Evolutionary conservation across 495 filamentous ascomycete species (phyloP).

Genomic region (Hypoxylon cercidicola): DNA sequence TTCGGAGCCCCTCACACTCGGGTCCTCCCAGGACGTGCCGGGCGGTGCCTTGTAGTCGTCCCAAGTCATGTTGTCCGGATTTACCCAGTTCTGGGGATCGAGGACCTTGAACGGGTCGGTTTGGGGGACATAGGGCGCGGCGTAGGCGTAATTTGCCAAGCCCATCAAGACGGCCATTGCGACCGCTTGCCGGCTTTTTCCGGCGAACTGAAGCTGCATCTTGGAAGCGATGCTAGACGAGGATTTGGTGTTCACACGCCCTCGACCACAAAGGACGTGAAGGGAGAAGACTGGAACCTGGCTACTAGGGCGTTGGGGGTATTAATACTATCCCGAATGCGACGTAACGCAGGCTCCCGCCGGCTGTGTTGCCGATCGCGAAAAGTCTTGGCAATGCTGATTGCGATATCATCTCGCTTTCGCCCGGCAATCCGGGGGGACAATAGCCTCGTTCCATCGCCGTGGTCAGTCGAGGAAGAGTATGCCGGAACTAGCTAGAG

Average conservation of each 20-base stretch:
- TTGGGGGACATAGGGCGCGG: conserved; percentile 32
- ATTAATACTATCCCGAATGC: conserved; percentile 20
- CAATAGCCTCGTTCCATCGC: conserved; percentile 1
- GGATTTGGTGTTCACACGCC: conserved; percentile 2
- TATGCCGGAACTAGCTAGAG: conserved; percentile 17
- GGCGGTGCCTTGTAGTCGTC: conserved; percentile 50
- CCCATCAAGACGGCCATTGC: conserved; percentile 30
- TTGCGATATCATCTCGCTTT: conserved; percentile 13
- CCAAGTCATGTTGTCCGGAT: conserved; percentile 59
- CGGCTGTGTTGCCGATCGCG: conserved; percentile 24
- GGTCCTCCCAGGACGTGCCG: conserved; percentile 50
- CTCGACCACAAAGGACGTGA: conserved; percentile 21
- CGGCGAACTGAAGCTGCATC: conserved; percentile 30
- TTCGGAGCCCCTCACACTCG: conserved; percentile 44
- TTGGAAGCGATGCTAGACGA: conserved; percentile 8
- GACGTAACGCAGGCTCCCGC: conserved; percentile 9
- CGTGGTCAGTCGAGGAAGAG: conserved; percentile 7
- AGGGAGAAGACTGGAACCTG: conserved; percentile 1
- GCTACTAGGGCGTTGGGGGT: conserved; percentile 7
- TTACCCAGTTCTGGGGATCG: conserved; percentile 53
- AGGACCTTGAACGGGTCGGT: conserved; percentile 50
- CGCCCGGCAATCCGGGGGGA: conserved; percentile 2
- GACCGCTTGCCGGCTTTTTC: conserved; percentile 32
- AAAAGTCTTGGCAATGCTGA: conserved; percentile 27
- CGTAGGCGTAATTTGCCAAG: conserved; percentile 19